Evolutionary conservation across 495 filamentous ascomycete genomes (phyloP), one percentile per base, ranked within the genome.

Genomic region (Patellaria atrata): DNA sequence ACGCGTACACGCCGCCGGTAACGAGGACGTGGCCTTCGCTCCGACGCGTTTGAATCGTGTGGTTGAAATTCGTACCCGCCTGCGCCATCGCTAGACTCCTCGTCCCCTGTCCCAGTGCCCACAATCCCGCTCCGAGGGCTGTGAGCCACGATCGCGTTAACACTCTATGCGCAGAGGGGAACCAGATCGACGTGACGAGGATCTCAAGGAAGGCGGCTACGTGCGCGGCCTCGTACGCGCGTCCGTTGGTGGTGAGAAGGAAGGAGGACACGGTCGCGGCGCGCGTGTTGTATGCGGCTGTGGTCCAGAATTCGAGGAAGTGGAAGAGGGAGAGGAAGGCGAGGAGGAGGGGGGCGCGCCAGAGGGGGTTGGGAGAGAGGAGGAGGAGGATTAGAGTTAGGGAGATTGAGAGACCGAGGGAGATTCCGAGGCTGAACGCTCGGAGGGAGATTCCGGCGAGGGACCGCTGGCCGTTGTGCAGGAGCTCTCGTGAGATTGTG

Each of bases 271-370:
- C 58, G 4, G 65, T 64, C 4, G 83, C 84, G n/a, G 66, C 57
- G 22, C 61, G 55, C 0, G 83, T 81, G 60, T 94, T 96, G 58
- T 79, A 80, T 15, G 57, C 59, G 17, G 89, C 89, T 0, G 87
- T 94, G 30, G 73, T 77, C 62, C 69, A 87, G 66, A 80, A 97
- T 59, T 97, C 89, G 56, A 97, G 77, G 61, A 92, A 92, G 59
- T 97, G 89, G 68, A 94, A 94, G 35, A 78, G 51, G 11, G 75
- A 71, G 36, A 97, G 74, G 17, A 73, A 56, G 29, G 65, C 58
- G 50, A 85, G 45, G 62, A 97, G 93, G 64, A 83, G 77, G 12
- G 83, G 74, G 1, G 78, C 53, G 40, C 89, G 81, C 85, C 86
- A 94, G 41, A 86, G 65, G 0, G 69, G 62, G 18, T 56, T 59